A percentile compares a stretch with the other conserved stretches of the same genome.
These are phyloP conservation scores for Microcos paniculata DNA, from an alignment of 345 rosid species.

Conservation along the genomic window DNA sequence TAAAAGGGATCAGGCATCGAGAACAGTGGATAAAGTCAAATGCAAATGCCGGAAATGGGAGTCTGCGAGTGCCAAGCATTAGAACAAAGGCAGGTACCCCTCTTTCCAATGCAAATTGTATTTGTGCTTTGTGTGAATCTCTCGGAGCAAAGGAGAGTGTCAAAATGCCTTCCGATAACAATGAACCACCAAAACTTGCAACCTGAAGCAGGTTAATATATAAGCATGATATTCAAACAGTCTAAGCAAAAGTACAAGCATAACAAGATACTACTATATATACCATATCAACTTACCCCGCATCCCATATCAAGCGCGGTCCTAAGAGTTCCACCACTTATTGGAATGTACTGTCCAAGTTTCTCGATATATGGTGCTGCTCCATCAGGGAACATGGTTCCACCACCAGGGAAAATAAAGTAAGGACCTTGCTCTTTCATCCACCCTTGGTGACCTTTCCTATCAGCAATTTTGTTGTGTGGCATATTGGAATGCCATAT, in stretches of 20 bases:
- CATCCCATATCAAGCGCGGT: slow-evolving; percentile 99
- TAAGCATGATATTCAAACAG: slow-evolving; percentile 1
- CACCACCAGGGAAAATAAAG: slow-evolving; percentile 97
- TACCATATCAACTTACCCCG: slow-evolving; percentile 58
- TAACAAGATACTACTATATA: background rate
- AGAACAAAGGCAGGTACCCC: slow-evolving; percentile 98
- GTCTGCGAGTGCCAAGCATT: slow-evolving; percentile 98
- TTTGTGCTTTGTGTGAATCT: slow-evolving; percentile 96
- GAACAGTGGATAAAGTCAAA: slow-evolving; percentile 94
- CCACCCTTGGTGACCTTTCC: slow-evolving; percentile 99
- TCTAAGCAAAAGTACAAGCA: background rate
- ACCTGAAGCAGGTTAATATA: slow-evolving; percentile 52
- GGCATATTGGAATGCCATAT: slow-evolving; percentile 99
- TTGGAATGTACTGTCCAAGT: slow-evolving; percentile 79
- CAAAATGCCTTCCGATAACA: slow-evolving; percentile 68
- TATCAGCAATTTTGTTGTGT: slow-evolving; percentile 86
- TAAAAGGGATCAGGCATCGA: slow-evolving; percentile 88
- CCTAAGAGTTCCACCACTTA: slow-evolving; percentile 65
- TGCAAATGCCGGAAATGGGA: slow-evolving; percentile 87
- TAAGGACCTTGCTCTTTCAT: slow-evolving; percentile 84
- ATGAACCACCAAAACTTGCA: slow-evolving; percentile 95
- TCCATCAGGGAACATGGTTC: slow-evolving; percentile 98
- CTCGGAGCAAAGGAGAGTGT: slow-evolving; percentile 92
- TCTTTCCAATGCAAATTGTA: slow-evolving; percentile 95
- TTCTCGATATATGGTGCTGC: slow-evolving; percentile 83